Evolutionary conservation across 2,329 filamentous ascomycete species (phyloP), one percentile per base, ranked within the genome.

Genomic region (Diaporthe vexans): DNA sequence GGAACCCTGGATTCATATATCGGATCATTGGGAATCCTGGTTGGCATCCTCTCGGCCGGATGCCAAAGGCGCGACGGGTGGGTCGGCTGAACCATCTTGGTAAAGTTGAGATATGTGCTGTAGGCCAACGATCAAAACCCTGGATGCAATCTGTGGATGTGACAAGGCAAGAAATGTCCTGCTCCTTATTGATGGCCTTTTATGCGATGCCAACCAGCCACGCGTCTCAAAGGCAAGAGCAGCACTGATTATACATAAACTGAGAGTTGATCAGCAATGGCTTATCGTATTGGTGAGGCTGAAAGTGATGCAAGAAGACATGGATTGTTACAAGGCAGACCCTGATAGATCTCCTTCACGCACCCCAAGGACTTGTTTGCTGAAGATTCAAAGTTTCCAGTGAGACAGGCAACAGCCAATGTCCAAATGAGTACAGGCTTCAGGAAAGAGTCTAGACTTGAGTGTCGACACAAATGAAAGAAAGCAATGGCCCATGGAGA

Each of bases 1-100:
- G 74, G 74, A 35, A 74, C 59, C 24, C 74, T 61, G n/a, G 58
- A 68, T 26, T 75, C 72, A 61, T 75, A 74, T n/a, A 75, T 74
- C 11, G 72, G 68, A 51, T 75, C 74, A 46, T 61, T 70, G 10
- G 74, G 72, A 52, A 73, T 57, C 43, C 74, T 68, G 54, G 51
- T 61, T 54, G 74, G 54, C 59, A 75, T 57, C 54, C 74, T 74
- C 17, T 75, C 74, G 52, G 68, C 54, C 48, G 63, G 63, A 54
- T 70, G 67, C 74, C 74, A 75, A 24, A 72, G 72, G 29, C 74
- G 74, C 19, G 72, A 54, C 24, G 74, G 72, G 68, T 74, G 72
- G 15, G 35, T 54, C 35, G 74, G 70, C 46, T 70, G 35, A n/a
- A 75, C 74, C 74, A 75, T 75, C 26, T 56, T 74, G 17, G 33